Conservation (phyloP, 2,329 filamentous ascomycete species). For the Conoideocrella luteorostrata region DNA sequence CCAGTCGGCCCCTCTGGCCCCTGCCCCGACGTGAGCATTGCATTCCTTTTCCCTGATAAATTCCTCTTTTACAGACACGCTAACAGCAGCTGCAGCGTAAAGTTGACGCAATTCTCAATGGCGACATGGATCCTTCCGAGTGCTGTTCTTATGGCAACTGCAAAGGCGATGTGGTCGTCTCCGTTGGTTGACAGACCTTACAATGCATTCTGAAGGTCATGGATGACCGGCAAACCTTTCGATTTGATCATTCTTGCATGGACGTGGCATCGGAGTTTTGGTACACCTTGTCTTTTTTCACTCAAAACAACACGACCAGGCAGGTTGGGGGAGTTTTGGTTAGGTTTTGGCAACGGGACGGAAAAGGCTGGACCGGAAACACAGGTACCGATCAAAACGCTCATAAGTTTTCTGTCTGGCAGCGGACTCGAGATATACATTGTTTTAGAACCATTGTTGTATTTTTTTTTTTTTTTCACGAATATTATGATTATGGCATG, state of each 20-base stretch:
- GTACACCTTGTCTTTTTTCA: background rate
- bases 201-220: too few relatives aligned
- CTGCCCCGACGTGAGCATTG: constrained; percentile 25
- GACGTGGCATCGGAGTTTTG: constrained; percentile 1
- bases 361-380: too few relatives aligned
- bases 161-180: constrained; percentile 33
- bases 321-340: too few relatives aligned
- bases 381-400: too few relatives aligned
- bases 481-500: background rate
- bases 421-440: too few relatives aligned
- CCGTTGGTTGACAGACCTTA: constrained; percentile 33
- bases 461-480: too few relatives aligned
- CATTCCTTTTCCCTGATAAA: background rate
- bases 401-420: too few relatives aligned
- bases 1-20: constrained; percentile 27
- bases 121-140: constrained; percentile 38
- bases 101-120: constrained; percentile 39
- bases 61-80: background rate
- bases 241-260: background rate
- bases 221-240: background rate
- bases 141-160: constrained; percentile 51
- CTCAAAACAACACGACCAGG: background rate
- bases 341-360: too few relatives aligned
- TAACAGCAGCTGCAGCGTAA: constrained; percentile 18
- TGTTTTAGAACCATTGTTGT: too few relatives aligned